These are phyloP conservation scores for Withania somnifera DNA, from an alignment of 305 asterid species.

Conservation along the genomic window DNA sequence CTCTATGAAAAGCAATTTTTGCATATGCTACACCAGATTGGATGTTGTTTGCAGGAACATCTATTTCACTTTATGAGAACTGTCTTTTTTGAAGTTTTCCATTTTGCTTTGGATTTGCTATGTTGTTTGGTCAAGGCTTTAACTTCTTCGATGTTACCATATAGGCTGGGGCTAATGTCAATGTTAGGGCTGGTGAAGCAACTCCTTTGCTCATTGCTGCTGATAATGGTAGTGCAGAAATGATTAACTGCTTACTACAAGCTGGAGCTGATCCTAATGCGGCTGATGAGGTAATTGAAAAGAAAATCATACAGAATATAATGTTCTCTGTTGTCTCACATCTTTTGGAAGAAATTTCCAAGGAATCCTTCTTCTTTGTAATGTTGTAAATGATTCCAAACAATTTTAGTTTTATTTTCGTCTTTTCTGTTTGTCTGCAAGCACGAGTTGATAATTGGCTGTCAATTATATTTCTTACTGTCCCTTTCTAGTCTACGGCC, in stretches of 20 bases:
- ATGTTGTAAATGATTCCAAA: background rate
- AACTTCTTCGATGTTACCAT: conserved; percentile 3
- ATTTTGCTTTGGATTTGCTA: background rate
- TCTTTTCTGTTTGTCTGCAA: background rate
- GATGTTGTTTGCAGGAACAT: background rate
- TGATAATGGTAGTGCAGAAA: conserved; percentile 60
- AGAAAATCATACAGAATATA: background rate
- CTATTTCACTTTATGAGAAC: background rate
- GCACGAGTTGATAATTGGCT: too few species aligned
- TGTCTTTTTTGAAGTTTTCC: background rate
- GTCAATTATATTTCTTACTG: background rate
- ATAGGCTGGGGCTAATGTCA: conserved; percentile 79
- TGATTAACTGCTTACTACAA: conserved; percentile 61
- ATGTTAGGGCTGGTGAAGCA: conserved; percentile 78
- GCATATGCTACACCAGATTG: background rate
- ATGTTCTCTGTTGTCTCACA: background rate
- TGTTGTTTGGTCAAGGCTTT: background rate
- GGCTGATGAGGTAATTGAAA: conserved; percentile 54
- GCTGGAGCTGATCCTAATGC: conserved; percentile 92
- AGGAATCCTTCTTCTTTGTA: background rate
- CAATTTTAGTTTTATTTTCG: background rate
- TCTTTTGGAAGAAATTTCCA: background rate
- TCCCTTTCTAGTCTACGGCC: background rate
- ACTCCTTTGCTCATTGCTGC: conserved; percentile 96
- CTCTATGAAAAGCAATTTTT: background rate